Base-by-base conservation (phyloP, 371 early-diverging fungal genomes). In the Lichtheimia ornata region DNA sequence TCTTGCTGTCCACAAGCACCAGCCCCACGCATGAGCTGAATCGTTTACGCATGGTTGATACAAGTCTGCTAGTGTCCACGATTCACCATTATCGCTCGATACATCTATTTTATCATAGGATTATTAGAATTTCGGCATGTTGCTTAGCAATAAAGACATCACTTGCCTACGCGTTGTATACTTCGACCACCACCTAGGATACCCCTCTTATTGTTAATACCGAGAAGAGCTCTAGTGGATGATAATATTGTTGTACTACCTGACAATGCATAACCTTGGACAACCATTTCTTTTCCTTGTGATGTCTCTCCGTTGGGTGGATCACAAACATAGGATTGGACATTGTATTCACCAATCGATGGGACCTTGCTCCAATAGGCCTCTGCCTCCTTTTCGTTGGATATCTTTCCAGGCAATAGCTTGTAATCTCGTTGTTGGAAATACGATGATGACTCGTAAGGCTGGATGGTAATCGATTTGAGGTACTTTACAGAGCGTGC, bases 401-500 rank as follows among this genome's bases (percentile, higher is more conserved):
- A 58, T 42, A 74, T 66, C 74, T 71, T 42, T 24, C 13, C 81
- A 7, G 94, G 94, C 17, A 95, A 74, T n/a, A 92, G 90, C 69
- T 93, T 94, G 72, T 94, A 93, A 65, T 95, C 96, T 49, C 76
- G 80, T 62, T 81, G 81, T 71, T 95, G 94, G 73, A 86, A 95
- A 65, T 86, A 91, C 22, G 86, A 79, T 12, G 45, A 59, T 3
- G 88, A 86, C 66, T 94, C 96, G 18, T 85, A 70, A 52, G 84
- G 85, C 56, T 82, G 78, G 30, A 86, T 76, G 15, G 77, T 80
- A 28, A 95, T 84, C 35, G 77, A 72, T 58, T 83, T 82, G 14
- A 94, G 72, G 80, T 87, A 95, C 61, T 95, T 95, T 59, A 95
- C 94, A 50, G 85, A 86, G 12, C 96, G 84, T 0, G 92, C 96